Evolutionary conservation across 306 rosid species (phyloP).

Genomic region (Medicago arabica): DNA sequence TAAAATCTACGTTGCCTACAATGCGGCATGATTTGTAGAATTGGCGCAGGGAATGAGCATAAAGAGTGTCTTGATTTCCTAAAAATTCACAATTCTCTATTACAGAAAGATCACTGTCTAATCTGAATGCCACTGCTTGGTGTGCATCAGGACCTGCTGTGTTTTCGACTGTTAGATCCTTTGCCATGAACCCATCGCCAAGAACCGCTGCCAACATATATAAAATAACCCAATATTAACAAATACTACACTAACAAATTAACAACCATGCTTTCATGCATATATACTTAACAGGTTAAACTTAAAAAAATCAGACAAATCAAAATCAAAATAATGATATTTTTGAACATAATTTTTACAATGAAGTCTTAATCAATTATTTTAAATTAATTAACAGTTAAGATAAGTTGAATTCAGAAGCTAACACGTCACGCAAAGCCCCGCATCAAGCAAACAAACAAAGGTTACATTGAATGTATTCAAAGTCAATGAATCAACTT

Average conservation of each 20-base stretch:
- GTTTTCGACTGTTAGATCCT: slow-evolving; percentile 71
- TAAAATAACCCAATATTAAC: not conserved
- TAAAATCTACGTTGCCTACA: slow-evolving; percentile 82
- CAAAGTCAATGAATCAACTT: too few relatives aligned
- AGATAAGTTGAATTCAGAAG: too few relatives aligned
- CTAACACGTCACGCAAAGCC: too few relatives aligned
- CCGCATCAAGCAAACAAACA: too few relatives aligned
- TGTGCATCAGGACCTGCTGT: slow-evolving; percentile 88
- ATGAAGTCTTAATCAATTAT: not conserved
- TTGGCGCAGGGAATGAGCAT: slow-evolving; percentile 85
- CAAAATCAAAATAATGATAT: not conserved
- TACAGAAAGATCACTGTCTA: slow-evolving; percentile 74
- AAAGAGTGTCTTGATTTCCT: slow-evolving; percentile 92
- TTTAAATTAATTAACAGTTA: too few relatives aligned
- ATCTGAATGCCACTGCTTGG: slow-evolving; percentile 94
- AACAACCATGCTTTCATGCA: not conserved
- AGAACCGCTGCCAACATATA: slow-evolving; percentile 57
- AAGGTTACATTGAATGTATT: too few relatives aligned
- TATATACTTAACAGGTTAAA: slow-evolving; percentile 7
- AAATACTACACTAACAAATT: not conserved
- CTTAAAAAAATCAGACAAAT: slow-evolving; percentile 1
- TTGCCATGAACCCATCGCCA: slow-evolving; percentile 98
- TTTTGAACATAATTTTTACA: not conserved
- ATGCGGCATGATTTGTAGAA: slow-evolving; percentile 80
- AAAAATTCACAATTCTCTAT: slow-evolving; percentile 73